Evolutionary conservation across 345 rosid genomes (phyloP).

Genomic region (Eucalyptus curtisii): DNA sequence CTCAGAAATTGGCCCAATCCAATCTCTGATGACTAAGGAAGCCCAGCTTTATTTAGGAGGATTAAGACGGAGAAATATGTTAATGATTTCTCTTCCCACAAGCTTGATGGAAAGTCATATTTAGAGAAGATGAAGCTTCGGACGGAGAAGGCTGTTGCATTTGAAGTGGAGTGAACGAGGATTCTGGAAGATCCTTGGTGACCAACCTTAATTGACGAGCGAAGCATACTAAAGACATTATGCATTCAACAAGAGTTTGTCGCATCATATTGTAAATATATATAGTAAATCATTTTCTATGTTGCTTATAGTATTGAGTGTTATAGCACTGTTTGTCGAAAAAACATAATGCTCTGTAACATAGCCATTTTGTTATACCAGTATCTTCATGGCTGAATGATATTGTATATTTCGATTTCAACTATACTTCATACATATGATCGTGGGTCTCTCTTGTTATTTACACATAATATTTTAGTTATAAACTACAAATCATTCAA

Average conservation of each 20-base stretch:
- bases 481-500: neutral
- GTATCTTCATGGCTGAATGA: neutral
- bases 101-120: neutral
- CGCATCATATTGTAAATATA: neutral
- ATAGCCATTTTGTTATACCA: neutral
- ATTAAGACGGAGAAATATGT: neutral
- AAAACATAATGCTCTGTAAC: neutral
- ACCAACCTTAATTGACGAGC: neutral
- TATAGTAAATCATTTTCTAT: neutral
- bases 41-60: neutral
- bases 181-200: neutral
- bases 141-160: neutral
- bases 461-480: neutral
- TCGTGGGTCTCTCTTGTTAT: neutral
- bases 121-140: neutral
- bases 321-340: neutral
- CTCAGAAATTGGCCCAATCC: constrained; percentile 2
- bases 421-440: neutral
- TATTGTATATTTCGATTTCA: neutral
- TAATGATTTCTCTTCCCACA: neutral
- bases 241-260: neutral
- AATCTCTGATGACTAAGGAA: neutral
- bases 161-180: neutral
- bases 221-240: neutral
- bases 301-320: neutral